A percentile compares a stretch with the other conserved stretches of the same genome.
Evolutionary conservation across 169 alveolate genomes (phyloP).

Genomic region (Cyclospora cayetanensis): DNA sequence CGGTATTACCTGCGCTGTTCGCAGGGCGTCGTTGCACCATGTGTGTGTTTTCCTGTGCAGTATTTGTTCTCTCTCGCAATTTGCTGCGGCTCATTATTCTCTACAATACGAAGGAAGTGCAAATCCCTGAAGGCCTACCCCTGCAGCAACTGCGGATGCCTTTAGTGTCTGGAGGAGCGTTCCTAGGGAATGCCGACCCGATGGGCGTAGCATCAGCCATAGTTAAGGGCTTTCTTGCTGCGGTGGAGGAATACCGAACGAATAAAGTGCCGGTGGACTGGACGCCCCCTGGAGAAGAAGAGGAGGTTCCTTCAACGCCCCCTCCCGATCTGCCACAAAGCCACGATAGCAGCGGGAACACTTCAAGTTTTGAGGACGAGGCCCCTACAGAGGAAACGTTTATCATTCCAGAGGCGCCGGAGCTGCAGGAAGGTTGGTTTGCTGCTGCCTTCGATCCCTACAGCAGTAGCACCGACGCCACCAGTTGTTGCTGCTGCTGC

Average conservation of each 20-base stretch:
- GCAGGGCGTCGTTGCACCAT: too few relatives aligned
- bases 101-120: not conserved
- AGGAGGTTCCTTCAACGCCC: too few relatives aligned
- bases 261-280: not conserved
- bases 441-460: not conserved
- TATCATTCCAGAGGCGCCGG: too few relatives aligned
- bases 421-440: too few relatives aligned
- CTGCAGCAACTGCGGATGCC: constrained; percentile 9
- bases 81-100: not conserved
- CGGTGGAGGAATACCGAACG: not conserved
- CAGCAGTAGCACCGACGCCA: too few relatives aligned
- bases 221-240: not conserved
- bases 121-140: not conserved
- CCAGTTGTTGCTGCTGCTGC: too few relatives aligned
- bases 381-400: too few relatives aligned
- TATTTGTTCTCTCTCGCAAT: not conserved
- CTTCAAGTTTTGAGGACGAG: too few relatives aligned
- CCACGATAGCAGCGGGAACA: too few relatives aligned
- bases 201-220: not conserved
- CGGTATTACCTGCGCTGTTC: too few relatives aligned
- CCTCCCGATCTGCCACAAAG: too few relatives aligned
- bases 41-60: not conserved
- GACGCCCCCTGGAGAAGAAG: too few relatives aligned
- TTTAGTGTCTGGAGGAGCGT: not conserved
- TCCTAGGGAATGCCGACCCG: not conserved